Percentiles rank a stretch among this genome's conserved stretches.
Conservation (phyloP, 2,329 filamentous ascomycete species). For the Trichophyton rubrum region DNA sequence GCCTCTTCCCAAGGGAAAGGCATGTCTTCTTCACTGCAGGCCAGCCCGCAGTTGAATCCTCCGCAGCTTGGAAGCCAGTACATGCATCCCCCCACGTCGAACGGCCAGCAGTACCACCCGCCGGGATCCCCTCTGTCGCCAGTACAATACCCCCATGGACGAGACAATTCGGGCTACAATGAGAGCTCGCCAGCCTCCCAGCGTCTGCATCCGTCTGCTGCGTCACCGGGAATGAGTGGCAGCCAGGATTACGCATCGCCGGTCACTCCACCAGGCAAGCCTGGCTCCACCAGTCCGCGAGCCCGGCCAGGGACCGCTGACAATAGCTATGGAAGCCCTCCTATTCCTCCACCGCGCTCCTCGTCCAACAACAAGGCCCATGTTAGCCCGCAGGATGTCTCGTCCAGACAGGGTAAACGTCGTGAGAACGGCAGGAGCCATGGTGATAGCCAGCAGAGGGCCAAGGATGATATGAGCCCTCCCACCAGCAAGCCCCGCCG, state of each 20-base stretch:
- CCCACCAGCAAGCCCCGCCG: constrained; percentile 32
- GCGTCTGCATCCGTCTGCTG: constrained; percentile 23
- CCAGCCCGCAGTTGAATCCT: constrained; percentile 43
- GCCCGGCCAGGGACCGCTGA: constrained; percentile 27
- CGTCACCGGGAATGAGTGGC: constrained; percentile 30
- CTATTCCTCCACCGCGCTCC: constrained; percentile 65
- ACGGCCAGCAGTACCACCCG: neutral
- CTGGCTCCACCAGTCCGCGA: constrained; percentile 9
- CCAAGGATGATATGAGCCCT: constrained; percentile 28
- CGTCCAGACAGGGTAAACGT: constrained; percentile 28
- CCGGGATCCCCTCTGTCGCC: constrained; percentile 20
- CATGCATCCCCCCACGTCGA: constrained; percentile 23
- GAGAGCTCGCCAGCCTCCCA: constrained; percentile 8
- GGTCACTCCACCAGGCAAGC: constrained; percentile 18
- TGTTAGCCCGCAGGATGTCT: constrained; percentile 27
- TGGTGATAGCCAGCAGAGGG: constrained; percentile 27
- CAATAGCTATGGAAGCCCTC: constrained; percentile 45
- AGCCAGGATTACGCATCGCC: constrained; percentile 23
- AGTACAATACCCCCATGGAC: constrained; percentile 40
- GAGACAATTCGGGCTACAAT: neutral
- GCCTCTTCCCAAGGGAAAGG: constrained; percentile 24
- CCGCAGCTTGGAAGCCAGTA: constrained; percentile 37
- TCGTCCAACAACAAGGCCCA: constrained; percentile 56
- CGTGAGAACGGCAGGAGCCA: constrained; percentile 27
- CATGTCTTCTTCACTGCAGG: constrained; percentile 55